Evolutionary conservation across 768 basidiomycete species (phyloP).

Genomic region (Dacryopinax primogenitus): DNA sequence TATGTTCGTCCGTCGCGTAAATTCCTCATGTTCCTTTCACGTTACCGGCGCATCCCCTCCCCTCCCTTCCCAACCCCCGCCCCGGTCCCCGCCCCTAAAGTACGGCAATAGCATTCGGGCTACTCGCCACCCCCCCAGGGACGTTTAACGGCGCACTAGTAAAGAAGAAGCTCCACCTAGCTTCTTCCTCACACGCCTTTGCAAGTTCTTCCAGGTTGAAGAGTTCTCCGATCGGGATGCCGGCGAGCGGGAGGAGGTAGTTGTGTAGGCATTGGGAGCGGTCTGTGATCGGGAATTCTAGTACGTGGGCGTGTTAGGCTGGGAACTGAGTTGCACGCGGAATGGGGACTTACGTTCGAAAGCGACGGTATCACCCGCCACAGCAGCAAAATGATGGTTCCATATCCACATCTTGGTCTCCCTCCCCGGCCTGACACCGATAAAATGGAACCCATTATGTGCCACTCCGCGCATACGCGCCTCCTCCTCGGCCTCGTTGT

Average conservation of each 20-base stretch:
- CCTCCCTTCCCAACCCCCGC: not conserved
- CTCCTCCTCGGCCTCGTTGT: not conserved
- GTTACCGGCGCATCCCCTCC: not conserved
- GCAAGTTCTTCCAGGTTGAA: slow-evolving; percentile 58
- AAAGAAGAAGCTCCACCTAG: slow-evolving; percentile 62
- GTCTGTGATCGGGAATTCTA: not conserved
- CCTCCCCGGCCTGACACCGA: slow-evolving; percentile 39
- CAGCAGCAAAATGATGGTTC: slow-evolving; percentile 61
- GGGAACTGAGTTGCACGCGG: not conserved
- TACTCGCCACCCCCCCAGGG: not conserved
- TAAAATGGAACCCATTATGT: not conserved
- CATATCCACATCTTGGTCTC: slow-evolving; percentile 57
- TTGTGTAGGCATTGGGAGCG: slow-evolving; percentile 5
- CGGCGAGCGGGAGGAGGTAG: slow-evolving; percentile 40
- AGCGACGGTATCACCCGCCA: slow-evolving; percentile 55
- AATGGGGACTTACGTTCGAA: slow-evolving; percentile 20
- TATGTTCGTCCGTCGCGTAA: too few relatives aligned
- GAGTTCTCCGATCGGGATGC: slow-evolving; percentile 60
- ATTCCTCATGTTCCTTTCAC: too few relatives aligned
- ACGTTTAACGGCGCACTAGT: slow-evolving; percentile 62
- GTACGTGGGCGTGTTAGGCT: not conserved
- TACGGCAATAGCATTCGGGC: not conserved
- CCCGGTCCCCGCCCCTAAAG: not conserved
- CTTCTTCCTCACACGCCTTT: slow-evolving; percentile 41
- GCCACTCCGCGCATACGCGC: not conserved